phyloP scores from a whole-genome alignment of 768 basidiomycete species.

The Russula vinacea region DNA sequence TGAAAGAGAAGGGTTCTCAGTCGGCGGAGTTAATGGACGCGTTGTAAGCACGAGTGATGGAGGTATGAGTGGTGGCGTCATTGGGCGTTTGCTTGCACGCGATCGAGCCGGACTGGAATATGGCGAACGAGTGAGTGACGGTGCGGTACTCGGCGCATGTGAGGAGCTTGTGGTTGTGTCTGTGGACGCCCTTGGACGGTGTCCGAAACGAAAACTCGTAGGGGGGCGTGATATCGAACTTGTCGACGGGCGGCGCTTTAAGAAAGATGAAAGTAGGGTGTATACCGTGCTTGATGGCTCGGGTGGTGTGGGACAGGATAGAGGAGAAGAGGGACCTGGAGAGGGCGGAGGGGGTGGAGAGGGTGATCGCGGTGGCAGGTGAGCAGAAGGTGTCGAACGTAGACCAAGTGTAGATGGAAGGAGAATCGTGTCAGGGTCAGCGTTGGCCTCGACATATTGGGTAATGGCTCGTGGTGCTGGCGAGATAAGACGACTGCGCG shows the following conservation, averaged over 20 bases:
- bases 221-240: conserved; percentile 20
- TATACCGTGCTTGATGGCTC: conserved; percentile 52
- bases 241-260: conserved; percentile 31
- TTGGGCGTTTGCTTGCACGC: conserved; percentile 27
- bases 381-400: conserved; percentile 36
- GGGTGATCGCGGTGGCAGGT: conserved; percentile 29
- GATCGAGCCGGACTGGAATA: conserved; percentile 24
- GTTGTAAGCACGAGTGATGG: conserved; percentile 35
- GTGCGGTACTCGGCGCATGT: conserved; percentile 11
- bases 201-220: conserved; percentile 9
- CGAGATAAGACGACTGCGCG: conserved; percentile 54
- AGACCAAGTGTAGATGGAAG: conserved; percentile 73
- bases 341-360: conserved; percentile 19
- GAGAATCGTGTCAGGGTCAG: conserved; percentile 50
- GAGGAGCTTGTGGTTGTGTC: conserved; percentile 6
- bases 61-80: conserved; percentile 19
- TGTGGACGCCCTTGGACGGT: conserved; percentile 3
- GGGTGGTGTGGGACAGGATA: conserved; percentile 8
- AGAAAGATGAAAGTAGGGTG: conserved; percentile 59
- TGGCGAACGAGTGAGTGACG: conserved; percentile 11
- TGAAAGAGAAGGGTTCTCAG: conserved; percentile 49
- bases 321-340: conserved; percentile 3
- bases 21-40: conserved; percentile 53
- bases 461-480: conserved; percentile 74
- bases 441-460: conserved; percentile 60